A percentile compares a stretch with the other conserved stretches of the same genome.
Conservation (phyloP, 2,329 filamentous ascomycete species). For the Dactylellina cionopaga region DNA sequence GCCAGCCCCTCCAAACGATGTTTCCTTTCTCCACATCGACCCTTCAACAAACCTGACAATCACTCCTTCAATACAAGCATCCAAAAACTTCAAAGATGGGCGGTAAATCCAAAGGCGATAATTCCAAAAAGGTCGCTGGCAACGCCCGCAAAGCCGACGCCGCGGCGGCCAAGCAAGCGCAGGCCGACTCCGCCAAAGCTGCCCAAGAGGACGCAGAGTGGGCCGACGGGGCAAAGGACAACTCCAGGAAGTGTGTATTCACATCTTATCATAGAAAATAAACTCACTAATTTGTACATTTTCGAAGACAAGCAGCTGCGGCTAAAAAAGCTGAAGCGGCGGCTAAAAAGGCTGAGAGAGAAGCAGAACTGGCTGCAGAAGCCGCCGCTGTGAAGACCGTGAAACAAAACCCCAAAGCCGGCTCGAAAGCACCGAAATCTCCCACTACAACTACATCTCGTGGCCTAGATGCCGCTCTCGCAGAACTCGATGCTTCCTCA, state of each 20-base stretch:
- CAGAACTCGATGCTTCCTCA: conserved; percentile 64
- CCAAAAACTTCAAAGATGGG: conserved; percentile 81
- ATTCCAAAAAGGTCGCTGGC: conserved; percentile 90
- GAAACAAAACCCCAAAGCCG: conserved; percentile 73
- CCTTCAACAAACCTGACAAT: conserved; percentile 69
- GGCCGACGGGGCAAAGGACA: conserved; percentile 85
- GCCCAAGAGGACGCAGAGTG: conserved; percentile 79
- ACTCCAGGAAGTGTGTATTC: conserved; percentile 79
- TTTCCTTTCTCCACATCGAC: neutral
- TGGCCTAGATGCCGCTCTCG: conserved; percentile 63
- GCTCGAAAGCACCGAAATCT: conserved; percentile 73
- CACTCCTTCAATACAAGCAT: conserved; percentile 76
- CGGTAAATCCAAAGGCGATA: conserved; percentile 65
- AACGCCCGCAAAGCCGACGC: conserved; percentile 81
- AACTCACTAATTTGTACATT: neutral
- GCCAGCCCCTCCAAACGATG: neutral
- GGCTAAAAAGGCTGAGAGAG: conserved; percentile 90
- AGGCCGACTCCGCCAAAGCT: conserved; percentile 62
- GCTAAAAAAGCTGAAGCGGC: conserved; percentile 83
- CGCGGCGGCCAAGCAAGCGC: conserved; percentile 68
- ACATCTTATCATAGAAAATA: neutral
- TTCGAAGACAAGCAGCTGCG: conserved; percentile 78
- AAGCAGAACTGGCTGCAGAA: conserved; percentile 83
- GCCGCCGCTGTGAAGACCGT: conserved; percentile 77
- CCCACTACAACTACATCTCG: conserved; percentile 70